phyloP scores from a whole-genome alignment of 1,139 yeast genomes.

The Scheffersomyces lignicola region DNA sequence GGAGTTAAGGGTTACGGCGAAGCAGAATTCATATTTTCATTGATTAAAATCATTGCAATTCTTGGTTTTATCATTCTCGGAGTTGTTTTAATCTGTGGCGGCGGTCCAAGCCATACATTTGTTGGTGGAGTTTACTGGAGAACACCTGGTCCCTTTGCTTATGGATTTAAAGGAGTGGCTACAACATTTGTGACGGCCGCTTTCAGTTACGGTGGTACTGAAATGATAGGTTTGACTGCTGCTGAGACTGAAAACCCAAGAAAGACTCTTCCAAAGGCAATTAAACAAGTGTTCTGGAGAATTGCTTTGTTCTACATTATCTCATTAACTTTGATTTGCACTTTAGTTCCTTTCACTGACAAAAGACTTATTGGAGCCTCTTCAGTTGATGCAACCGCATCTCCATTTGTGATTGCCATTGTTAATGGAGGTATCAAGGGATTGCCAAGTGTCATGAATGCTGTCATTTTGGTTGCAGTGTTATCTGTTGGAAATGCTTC shows the following conservation, averaged over 20 bases:
- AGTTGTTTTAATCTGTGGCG: conserved; percentile 43
- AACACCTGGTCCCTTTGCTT: conserved; percentile 42
- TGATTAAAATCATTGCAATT: conserved; percentile 40
- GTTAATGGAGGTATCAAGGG: conserved; percentile 51
- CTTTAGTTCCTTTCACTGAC: conserved; percentile 37
- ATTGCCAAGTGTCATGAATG: conserved; percentile 47
- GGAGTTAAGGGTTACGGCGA: conserved; percentile 48
- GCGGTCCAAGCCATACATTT: conserved; percentile 36
- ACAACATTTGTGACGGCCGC: conserved; percentile 45
- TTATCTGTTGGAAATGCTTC: conserved; percentile 47
- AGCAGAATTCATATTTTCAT: conserved; percentile 41
- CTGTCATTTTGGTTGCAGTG: conserved; percentile 41
- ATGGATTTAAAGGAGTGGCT: conserved; percentile 45
- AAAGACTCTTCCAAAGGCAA: conserved; percentile 39
- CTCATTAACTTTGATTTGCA: conserved; percentile 38
- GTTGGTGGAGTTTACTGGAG: conserved; percentile 43
- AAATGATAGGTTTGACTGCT: conserved; percentile 42
- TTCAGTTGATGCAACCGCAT: conserved; percentile 22
- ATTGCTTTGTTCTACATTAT: conserved; percentile 41
- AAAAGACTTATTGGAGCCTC: conserved; percentile 31
- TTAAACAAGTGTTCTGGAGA: conserved; percentile 48
- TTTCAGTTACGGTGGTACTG: conserved; percentile 44
- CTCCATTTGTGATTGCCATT: conserved; percentile 40
- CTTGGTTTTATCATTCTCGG: conserved; percentile 43
- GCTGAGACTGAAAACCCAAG: conserved; percentile 44